Percentiles rank a stretch among this genome's conserved stretches.
phyloP scores from a whole-genome alignment of 164 flowering plant genomes.

The Vitis labrusca region DNA sequence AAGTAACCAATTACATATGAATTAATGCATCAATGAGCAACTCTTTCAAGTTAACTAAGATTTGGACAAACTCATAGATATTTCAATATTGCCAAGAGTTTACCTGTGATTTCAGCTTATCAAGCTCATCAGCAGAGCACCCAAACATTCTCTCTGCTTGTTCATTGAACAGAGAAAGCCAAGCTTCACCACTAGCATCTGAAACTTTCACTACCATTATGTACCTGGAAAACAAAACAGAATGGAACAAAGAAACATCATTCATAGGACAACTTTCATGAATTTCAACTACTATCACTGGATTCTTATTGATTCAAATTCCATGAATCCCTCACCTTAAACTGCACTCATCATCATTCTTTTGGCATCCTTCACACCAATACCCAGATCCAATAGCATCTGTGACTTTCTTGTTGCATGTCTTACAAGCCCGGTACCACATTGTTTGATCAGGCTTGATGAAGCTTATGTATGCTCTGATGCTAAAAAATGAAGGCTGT shows the following conservation, averaged over 20 bases:
- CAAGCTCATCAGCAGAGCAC: slow-evolving; percentile 92
- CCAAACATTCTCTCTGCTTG: slow-evolving; percentile 88
- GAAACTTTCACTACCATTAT: slow-evolving; percentile 64
- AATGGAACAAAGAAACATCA: neutral
- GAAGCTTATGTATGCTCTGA: slow-evolving; percentile 61
- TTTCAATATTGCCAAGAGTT: neutral
- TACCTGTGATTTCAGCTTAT: slow-evolving; percentile 72
- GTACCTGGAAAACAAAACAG: slow-evolving; percentile 45
- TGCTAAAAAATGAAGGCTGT: slow-evolving; percentile 71
- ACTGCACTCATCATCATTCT: slow-evolving; percentile 65
- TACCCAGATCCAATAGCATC: slow-evolving; percentile 87
- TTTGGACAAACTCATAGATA: too few species aligned
- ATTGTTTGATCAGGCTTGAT: slow-evolving; percentile 89
- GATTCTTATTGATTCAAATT: neutral
- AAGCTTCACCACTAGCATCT: slow-evolving; percentile 85
- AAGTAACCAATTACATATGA: too few species aligned
- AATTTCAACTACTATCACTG: neutral
- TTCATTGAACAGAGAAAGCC: slow-evolving; percentile 79
- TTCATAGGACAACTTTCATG: neutral
- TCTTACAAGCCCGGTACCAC: slow-evolving; percentile 96
- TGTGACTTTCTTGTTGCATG: slow-evolving; percentile 93
- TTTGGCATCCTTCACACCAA: slow-evolving; percentile 97
- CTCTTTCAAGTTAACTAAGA: too few species aligned
- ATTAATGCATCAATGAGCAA: too few species aligned
- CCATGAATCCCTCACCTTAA: slow-evolving; percentile 47